A percentile compares a stretch with the other conserved stretches of the same genome.
phyloP scores from a whole-genome alignment of 768 basidiomycete species.

The Postia placenta region DNA sequence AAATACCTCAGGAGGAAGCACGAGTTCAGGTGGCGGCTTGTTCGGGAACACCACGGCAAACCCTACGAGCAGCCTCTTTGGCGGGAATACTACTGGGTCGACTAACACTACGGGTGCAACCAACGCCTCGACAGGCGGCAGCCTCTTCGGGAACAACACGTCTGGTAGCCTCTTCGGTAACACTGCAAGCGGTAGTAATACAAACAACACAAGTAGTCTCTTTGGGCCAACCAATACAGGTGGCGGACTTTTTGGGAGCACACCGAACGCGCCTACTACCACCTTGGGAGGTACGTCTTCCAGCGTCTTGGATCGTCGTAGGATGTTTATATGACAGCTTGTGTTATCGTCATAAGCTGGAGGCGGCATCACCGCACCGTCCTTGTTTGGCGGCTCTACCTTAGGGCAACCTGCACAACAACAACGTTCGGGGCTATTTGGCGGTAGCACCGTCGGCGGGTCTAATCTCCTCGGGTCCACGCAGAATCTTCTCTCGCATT shows the following conservation, averaged over 20 bases:
- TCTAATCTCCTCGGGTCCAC: slow-evolving; percentile 13
- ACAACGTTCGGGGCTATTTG: slow-evolving; percentile 7
- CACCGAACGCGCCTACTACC: slow-evolving; percentile 6
- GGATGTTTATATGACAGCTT: slow-evolving; percentile 10
- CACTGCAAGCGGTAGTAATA: slow-evolving; percentile 2
- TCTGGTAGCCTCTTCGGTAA: slow-evolving; percentile 19
- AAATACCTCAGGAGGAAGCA: slow-evolving; percentile 11
- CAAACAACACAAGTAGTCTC: no score
- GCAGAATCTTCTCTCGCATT: slow-evolving; percentile 27
- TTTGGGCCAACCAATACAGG: slow-evolving; percentile 8
- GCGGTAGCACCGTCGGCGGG: slow-evolving; percentile 12
- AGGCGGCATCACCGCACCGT: not conserved
- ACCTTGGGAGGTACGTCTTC: slow-evolving; percentile 18
- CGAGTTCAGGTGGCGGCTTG: no score
- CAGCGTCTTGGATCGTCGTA: slow-evolving; percentile 9
- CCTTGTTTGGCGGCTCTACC: slow-evolving; percentile 29
- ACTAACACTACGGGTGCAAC: no score
- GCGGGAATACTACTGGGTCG: no score
- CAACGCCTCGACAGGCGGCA: no score
- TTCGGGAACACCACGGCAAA: no score
- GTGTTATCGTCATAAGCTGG: slow-evolving; percentile 17
- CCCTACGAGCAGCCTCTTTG: no score
- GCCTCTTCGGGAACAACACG: no score
- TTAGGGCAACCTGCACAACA: slow-evolving; percentile 26
- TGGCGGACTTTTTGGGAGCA: slow-evolving; percentile 22